phyloP scores from a whole-genome alignment of 1,284 basidiomycete genomes.

The Phellinidium pouzarii region DNA sequence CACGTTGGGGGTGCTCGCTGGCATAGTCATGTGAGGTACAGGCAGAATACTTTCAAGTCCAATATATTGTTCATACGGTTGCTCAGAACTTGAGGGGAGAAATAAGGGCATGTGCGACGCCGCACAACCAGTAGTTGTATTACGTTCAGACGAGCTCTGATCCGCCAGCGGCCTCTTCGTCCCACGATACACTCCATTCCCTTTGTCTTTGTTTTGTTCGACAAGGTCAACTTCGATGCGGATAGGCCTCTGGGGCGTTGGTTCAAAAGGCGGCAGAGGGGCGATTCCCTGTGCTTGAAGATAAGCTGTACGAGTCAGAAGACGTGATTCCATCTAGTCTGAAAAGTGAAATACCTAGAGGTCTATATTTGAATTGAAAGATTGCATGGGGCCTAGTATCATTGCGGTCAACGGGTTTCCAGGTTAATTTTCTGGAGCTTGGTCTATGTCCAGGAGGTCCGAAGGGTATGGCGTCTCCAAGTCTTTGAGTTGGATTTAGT shows the following conservation, averaged over 20 bases:
- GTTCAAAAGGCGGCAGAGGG: neutral
- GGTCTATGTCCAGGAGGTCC: neutral
- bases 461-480: conserved; percentile 2
- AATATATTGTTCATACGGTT: too few species aligned
- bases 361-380: conserved; percentile 3
- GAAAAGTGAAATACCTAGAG: neutral
- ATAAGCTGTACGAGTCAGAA: neutral
- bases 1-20: too few species aligned
- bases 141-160: neutral
- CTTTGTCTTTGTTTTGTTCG: neutral
- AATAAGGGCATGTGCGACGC: too few species aligned
- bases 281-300: conserved; percentile 5
- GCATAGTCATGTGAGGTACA: too few species aligned
- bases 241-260: neutral
- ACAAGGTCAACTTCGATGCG: neutral
- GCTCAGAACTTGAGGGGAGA: too few species aligned
- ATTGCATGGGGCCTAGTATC: neutral
- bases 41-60: too few species aligned
- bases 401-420: neutral
- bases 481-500: neutral
- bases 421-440: neutral
- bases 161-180: neutral
- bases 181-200: neutral
- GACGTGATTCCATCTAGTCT: too few species aligned
- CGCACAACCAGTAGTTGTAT: neutral